Percentiles rank a stretch among this genome's conserved stretches.
Conservation (phyloP, 169 alveolate genomes). For the Eimeria necatrix region DNA sequence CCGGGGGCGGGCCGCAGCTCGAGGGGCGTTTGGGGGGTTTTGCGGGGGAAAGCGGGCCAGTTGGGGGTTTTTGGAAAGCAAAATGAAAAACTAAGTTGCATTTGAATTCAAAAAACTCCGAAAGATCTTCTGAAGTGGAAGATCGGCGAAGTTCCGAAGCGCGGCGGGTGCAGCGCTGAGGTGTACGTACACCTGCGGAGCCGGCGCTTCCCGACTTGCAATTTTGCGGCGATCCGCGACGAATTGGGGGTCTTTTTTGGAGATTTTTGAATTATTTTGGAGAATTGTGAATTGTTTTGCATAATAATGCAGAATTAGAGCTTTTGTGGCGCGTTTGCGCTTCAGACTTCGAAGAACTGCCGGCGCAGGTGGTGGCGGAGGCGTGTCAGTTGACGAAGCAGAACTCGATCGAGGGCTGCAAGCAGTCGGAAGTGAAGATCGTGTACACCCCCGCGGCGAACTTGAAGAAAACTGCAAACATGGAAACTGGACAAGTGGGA, state of each 20-base stretch:
- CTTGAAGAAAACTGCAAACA: constrained; percentile 85
- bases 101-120: too few species aligned
- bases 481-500: constrained; percentile 88
- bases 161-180: not conserved
- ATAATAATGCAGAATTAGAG: not conserved
- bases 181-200: constrained; percentile 2
- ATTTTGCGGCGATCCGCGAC: too few species aligned
- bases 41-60: too few species aligned
- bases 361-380: constrained; percentile 79
- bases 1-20: too few species aligned
- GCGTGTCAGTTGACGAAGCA: constrained; percentile 85
- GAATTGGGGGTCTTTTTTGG: not conserved
- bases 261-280: not conserved
- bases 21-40: too few species aligned
- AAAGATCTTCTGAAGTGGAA: too few species aligned
- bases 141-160: too few species aligned
- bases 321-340: not conserved
- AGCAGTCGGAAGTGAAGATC: constrained; percentile 82
- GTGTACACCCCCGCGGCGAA: constrained; percentile 91
- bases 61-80: too few species aligned
- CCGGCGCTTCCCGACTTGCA: too few species aligned
- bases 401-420: constrained; percentile 84
- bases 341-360: constrained; percentile 52
- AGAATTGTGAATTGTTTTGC: not conserved
- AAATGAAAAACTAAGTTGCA: too few species aligned